Percentiles rank a stretch among this genome's conserved stretches.
Conservation (phyloP, 257 asterid genomes). For the Penstemon newberryi region DNA sequence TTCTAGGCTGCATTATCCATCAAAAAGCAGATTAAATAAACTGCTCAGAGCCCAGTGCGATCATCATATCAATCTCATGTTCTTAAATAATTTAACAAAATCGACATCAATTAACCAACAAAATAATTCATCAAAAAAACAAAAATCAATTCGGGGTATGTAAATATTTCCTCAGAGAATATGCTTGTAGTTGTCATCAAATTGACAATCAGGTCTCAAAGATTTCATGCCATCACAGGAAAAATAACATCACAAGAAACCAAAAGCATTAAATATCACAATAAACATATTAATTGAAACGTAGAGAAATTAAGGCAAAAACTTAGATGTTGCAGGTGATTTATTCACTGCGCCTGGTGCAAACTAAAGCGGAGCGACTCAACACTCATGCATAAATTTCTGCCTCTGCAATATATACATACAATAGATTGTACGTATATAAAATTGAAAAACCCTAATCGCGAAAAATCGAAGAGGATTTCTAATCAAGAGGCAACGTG, state of each 20-base stretch:
- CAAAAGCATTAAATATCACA: not conserved
- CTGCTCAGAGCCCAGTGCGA: slow-evolving; percentile 99
- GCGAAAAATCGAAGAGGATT: slow-evolving; percentile 4
- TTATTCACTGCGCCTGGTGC: slow-evolving; percentile 60
- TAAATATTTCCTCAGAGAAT: slow-evolving; percentile 59
- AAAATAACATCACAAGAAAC: not conserved
- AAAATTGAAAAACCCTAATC: slow-evolving; percentile 26
- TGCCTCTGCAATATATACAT: slow-evolving; percentile 32
- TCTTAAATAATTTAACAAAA: not conserved
- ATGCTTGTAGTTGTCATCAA: slow-evolving; percentile 82
- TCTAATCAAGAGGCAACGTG: slow-evolving; percentile 21
- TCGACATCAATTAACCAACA: too few species aligned
- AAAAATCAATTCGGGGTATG: not conserved
- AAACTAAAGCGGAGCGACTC: slow-evolving; percentile 79
- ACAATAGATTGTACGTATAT: slow-evolving; percentile 10
- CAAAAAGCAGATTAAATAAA: slow-evolving; percentile 42
- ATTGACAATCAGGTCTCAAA: slow-evolving; percentile 94
- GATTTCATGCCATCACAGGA: slow-evolving; percentile 90
- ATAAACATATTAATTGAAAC: not conserved
- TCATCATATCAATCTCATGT: slow-evolving; percentile 55
- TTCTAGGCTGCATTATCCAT: slow-evolving; percentile 95
- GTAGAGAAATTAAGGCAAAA: not conserved
- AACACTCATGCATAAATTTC: slow-evolving; percentile 49
- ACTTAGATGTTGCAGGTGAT: slow-evolving; percentile 40
- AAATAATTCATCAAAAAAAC: not conserved